Evolutionary conservation across 352 stramenopile genomes (phyloP).

Genomic region (Pythium coloratum): DNA sequence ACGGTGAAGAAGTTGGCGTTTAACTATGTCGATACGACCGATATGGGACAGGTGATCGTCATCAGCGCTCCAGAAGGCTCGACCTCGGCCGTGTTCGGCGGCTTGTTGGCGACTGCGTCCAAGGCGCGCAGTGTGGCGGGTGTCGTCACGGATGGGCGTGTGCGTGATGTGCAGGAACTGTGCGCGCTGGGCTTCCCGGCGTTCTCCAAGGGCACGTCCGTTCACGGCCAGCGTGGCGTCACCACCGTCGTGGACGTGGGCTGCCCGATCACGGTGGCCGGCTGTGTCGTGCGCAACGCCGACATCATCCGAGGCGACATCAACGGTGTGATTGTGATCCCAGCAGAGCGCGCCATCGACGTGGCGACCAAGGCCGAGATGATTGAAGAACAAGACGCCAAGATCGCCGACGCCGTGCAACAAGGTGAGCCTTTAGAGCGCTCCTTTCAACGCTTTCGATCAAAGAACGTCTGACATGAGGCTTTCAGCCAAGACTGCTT

Average conservation of each 20-base stretch:
- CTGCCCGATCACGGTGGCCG: slow-evolving; percentile 61
- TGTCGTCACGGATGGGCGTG: slow-evolving; percentile 72
- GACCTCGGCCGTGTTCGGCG: slow-evolving; percentile 69
- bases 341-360: slow-evolving; percentile 64
- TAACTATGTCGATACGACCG: slow-evolving; percentile 78
- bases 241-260: slow-evolving; percentile 75
- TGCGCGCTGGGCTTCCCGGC: slow-evolving; percentile 64
- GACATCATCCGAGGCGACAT: slow-evolving; percentile 84
- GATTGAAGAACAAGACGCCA: slow-evolving; percentile 80
- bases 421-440: slow-evolving; percentile 74
- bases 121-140: slow-evolving; percentile 66
- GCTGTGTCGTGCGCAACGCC: slow-evolving; percentile 72
- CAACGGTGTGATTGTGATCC: slow-evolving; percentile 82
- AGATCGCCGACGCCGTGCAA: slow-evolving; percentile 75
- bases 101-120: slow-evolving; percentile 65
- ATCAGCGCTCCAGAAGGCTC: slow-evolving; percentile 60
- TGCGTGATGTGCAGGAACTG: slow-evolving; percentile 77
- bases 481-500: slow-evolving; percentile 40
- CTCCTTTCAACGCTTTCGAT: slow-evolving; percentile 78
- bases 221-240: slow-evolving; percentile 59
- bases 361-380: slow-evolving; percentile 70
- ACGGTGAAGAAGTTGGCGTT: slow-evolving; percentile 63
- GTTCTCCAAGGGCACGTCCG: slow-evolving; percentile 70
- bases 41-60: slow-evolving; percentile 76
- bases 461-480: slow-evolving; percentile 62